Evolutionary conservation across 768 basidiomycete genomes (phyloP).

Genomic region (Boletus tomentosulus): DNA sequence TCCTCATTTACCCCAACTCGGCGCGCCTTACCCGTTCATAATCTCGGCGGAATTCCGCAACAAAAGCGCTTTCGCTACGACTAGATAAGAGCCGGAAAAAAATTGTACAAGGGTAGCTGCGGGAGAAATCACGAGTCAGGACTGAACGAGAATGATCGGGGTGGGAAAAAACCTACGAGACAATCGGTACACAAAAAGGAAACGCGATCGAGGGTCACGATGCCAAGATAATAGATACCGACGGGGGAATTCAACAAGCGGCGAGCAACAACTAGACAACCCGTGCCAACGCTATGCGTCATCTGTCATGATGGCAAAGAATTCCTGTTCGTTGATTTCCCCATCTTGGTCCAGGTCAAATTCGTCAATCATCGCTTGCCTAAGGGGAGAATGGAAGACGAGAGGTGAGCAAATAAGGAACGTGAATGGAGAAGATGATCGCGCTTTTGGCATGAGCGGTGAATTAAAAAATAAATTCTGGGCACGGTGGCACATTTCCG

Average conservation of each 20-base stretch:
- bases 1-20: conserved; percentile 15
- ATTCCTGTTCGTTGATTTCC: conserved; percentile 95
- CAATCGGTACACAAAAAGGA: neutral
- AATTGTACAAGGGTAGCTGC: conserved; percentile 17
- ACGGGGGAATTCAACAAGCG: neutral
- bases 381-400: conserved; percentile 35
- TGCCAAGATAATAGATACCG: conserved; percentile 20
- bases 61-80: neutral
- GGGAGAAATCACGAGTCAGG: conserved; percentile 15
- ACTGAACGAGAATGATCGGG: conserved; percentile 10
- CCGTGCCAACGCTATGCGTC: conserved; percentile 48
- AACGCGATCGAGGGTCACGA: conserved; percentile 19
- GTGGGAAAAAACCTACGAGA: conserved; percentile 22
- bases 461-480: conserved; percentile 16
- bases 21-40: conserved; percentile 5
- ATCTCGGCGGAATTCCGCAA: conserved; percentile 17
- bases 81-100: neutral
- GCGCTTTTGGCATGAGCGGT: conserved; percentile 24
- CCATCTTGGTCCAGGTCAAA: conserved; percentile 99
- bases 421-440: conserved; percentile 24
- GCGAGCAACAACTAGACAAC: too few relatives aligned
- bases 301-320: conserved; percentile 96
- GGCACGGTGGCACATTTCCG: conserved; percentile 18
- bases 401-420: conserved; percentile 31
- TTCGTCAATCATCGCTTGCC: conserved; percentile 99